These are phyloP conservation scores for Populus nigra DNA, from an alignment of 345 rosid species.

Conservation along the genomic window DNA sequence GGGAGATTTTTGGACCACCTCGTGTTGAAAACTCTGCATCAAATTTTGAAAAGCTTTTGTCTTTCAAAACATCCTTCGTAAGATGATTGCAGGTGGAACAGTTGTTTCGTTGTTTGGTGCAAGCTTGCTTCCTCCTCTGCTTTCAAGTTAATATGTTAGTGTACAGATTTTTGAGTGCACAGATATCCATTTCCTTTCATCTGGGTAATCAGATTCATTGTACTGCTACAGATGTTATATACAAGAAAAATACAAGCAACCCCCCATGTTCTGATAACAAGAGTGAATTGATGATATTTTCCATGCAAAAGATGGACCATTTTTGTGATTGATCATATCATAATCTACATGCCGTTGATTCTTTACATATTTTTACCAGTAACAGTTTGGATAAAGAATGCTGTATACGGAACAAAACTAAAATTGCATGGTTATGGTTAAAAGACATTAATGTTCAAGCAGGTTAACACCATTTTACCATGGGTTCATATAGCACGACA, in stretches of 20 bases:
- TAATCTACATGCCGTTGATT: too few relatives aligned
- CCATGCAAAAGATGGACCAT: too few relatives aligned
- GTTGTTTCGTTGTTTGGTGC: neutral
- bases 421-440: too few relatives aligned
- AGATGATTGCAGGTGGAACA: constrained; percentile 26
- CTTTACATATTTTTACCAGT: too few relatives aligned
- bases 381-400: too few relatives aligned
- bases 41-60: constrained; percentile 40
- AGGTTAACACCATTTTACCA: too few relatives aligned
- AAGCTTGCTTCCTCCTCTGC: neutral
- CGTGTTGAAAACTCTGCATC: constrained; percentile 21
- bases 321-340: too few relatives aligned
- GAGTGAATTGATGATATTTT: neutral
- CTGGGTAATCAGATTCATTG: neutral
- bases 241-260: neutral
- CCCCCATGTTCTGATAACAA: neutral
- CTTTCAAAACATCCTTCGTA: constrained; percentile 41
- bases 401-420: too few relatives aligned
- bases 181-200: neutral
- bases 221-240: neutral
- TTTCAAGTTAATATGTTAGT: neutral
- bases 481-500: too few relatives aligned
- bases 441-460: too few relatives aligned
- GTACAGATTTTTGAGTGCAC: too few relatives aligned
- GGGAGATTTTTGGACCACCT: constrained; percentile 57